A percentile compares a stretch with the other conserved stretches of the same genome.
These are phyloP conservation scores for Emmonsiellopsis sp. DNA, from an alignment of 2,329 filamentous ascomycete species.

Conservation along the genomic window DNA sequence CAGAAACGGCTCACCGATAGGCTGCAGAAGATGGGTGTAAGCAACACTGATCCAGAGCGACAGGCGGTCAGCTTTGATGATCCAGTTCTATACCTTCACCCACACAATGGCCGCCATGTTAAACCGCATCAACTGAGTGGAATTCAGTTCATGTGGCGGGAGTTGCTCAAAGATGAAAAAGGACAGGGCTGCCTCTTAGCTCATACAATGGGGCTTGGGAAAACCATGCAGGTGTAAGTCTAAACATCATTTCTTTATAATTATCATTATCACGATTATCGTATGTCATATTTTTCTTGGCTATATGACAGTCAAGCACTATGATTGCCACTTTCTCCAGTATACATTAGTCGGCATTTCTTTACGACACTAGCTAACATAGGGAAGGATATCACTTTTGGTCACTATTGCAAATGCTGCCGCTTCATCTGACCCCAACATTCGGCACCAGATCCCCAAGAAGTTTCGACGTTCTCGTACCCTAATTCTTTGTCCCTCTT, in stretches of 20 bases:
- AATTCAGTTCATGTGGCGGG: conserved; percentile 82
- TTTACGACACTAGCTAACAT: background rate
- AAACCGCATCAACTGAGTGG: conserved; percentile 75
- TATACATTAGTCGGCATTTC: too few species aligned
- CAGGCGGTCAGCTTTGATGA: conserved; percentile 38
- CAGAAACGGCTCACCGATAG: conserved; percentile 24
- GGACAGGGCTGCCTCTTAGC: conserved; percentile 72
- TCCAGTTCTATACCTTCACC: conserved; percentile 46
- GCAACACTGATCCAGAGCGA: conserved; percentile 35
- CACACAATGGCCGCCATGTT: conserved; percentile 54
- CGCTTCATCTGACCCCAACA: conserved; percentile 45
- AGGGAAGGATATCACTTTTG: conserved; percentile 60
- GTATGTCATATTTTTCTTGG: too few species aligned
- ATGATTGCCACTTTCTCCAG: too few species aligned
- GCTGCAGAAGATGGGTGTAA: conserved; percentile 23
- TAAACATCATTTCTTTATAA: background rate
- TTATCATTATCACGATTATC: background rate
- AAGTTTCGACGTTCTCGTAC: conserved; percentile 54
- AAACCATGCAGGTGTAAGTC: conserved; percentile 73
- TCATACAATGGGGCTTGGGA: conserved; percentile 86
- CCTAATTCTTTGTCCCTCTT: conserved; percentile 66
- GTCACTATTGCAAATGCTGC: conserved; percentile 62
- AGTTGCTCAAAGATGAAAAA: conserved; percentile 55
- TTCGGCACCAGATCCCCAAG: conserved; percentile 59
- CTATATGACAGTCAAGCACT: too few species aligned